phyloP scores from a whole-genome alignment of 75 land plant species.

The Selaginella tamariscina region DNA sequence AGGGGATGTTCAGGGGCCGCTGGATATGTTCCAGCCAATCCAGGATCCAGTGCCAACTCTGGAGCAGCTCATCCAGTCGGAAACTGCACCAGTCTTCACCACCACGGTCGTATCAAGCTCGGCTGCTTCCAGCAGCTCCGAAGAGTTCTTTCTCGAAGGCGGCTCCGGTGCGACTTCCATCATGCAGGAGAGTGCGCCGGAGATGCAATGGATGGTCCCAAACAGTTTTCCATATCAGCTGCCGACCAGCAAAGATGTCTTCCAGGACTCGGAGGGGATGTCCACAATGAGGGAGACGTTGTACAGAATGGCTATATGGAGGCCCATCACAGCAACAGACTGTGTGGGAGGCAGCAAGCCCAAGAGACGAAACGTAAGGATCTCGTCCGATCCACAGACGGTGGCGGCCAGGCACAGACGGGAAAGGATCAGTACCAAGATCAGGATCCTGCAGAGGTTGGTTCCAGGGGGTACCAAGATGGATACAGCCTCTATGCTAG shows the following conservation, averaged over 20 bases:
- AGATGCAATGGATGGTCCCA: too few species aligned
- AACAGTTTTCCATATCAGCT: too few species aligned
- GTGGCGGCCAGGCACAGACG: conserved; percentile 74
- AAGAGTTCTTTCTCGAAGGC: background rate
- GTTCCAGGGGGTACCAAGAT: conserved; percentile 84
- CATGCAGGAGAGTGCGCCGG: background rate
- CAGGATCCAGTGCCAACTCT: background rate
- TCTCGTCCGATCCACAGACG: conserved; percentile 80
- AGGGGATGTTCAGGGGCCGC: background rate
- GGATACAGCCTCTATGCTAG: conserved; percentile 91
- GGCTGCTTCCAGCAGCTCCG: background rate
- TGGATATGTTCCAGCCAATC: background rate
- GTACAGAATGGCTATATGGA: conserved; percentile 10
- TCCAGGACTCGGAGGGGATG: conserved; percentile 26
- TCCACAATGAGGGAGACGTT: conserved; percentile 28
- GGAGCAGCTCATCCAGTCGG: background rate
- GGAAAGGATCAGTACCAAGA: conserved; percentile 65
- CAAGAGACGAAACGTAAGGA: conserved; percentile 55
- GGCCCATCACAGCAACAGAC: conserved; percentile 27
- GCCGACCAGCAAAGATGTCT: too few species aligned
- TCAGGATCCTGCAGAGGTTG: conserved; percentile 63
- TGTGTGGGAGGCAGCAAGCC: conserved; percentile 43
- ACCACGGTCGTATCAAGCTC: background rate
- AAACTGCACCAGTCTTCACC: background rate
- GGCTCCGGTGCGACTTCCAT: background rate